Evolutionary conservation across 2,329 filamentous ascomycete species (phyloP), one percentile per base, ranked within the genome.

Genomic region (Sporothrix schenckii): DNA sequence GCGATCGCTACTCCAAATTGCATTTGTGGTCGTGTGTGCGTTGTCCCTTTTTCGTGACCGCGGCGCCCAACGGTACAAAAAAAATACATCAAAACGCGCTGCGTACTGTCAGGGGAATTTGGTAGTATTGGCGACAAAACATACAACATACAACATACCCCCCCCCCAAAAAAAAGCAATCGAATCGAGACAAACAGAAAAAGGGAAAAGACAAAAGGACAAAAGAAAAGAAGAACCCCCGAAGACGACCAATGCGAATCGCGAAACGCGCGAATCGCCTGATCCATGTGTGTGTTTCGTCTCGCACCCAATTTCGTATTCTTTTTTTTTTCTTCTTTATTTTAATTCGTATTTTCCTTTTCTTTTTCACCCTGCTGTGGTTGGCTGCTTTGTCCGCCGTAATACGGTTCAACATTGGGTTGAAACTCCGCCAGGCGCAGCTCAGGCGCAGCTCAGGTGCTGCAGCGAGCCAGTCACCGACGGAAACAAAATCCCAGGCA

Each of bases 361-460:
- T 30, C 27, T 30, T 13, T 44, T 44, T 44, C 14, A 10, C 41
- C 4, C 4, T 44, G 6, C 3, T 44, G 11, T 44, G 41, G 41
- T 13, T 44, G 41, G 41, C 41, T 13, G 11, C 41, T 16, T 16
- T 30, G 13, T 14, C 13, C 50, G 13, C 58, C 58, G 63, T 53
- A 66, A 52, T 66, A 66, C 63, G 63, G 63, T 39, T 30, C 19
- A 52, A 66, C 47, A 24, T 53, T 66, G 63, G 27, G 27, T n/a
- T 53, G 63, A 66, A 66, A 53, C 47, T 66, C 47, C 63, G 63
- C 47, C 47, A 52, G 63, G 63, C 47, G 58, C 21, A 63, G 58
- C 19, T 19, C 27, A 24, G 14, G 58, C 27, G 34, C 34, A 34
- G 34, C 34, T 34, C 34, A 34, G 34, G 34, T 5, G 34, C 34